These are phyloP conservation scores for Neopestalotiopsis rosae DNA, from an alignment of 2,329 filamentous ascomycete species.

Conservation along the genomic window DNA sequence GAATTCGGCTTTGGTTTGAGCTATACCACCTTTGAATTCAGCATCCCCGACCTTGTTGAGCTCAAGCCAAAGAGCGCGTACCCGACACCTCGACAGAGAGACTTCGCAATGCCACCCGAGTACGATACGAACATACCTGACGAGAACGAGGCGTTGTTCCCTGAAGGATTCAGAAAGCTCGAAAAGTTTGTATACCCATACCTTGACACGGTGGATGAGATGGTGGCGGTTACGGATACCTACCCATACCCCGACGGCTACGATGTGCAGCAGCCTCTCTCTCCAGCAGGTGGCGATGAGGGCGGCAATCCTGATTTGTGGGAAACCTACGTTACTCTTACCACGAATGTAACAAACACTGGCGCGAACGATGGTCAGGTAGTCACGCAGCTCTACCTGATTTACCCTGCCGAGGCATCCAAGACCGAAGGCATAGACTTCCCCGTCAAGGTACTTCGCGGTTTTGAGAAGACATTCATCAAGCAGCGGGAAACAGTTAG, in stretches of 20 bases:
- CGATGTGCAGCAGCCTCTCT: conserved; percentile 52
- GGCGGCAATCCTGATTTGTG: conserved; percentile 72
- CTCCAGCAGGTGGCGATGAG: conserved; percentile 71
- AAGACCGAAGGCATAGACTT: conserved; percentile 56
- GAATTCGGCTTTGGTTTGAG: conserved; percentile 88
- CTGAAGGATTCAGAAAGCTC: conserved; percentile 62
- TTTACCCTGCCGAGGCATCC: conserved; percentile 40
- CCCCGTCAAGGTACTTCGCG: conserved; percentile 70
- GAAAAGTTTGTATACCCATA: conserved; percentile 79
- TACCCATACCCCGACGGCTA: conserved; percentile 64
- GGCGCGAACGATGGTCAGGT: conserved; percentile 48
- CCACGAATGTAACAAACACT: conserved; percentile 58
- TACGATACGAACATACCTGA: conserved; percentile 62
- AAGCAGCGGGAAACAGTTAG: conserved; percentile 56
- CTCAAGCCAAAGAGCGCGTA: conserved; percentile 51
- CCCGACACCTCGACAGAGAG: conserved; percentile 44
- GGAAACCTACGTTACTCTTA: conserved; percentile 56
- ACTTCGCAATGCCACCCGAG: conserved; percentile 52
- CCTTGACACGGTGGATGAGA: conserved; percentile 55
- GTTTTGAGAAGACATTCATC: conserved; percentile 73
- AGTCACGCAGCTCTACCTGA: conserved; percentile 54
- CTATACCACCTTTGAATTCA: conserved; percentile 76
- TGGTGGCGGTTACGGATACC: conserved; percentile 37
- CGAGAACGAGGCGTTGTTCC: conserved; percentile 64
- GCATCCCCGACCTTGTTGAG: conserved; percentile 52